These are phyloP conservation scores for Dorcoceras hygrometricum DNA, from an alignment of 257 asterid genomes.

Conservation along the genomic window DNA sequence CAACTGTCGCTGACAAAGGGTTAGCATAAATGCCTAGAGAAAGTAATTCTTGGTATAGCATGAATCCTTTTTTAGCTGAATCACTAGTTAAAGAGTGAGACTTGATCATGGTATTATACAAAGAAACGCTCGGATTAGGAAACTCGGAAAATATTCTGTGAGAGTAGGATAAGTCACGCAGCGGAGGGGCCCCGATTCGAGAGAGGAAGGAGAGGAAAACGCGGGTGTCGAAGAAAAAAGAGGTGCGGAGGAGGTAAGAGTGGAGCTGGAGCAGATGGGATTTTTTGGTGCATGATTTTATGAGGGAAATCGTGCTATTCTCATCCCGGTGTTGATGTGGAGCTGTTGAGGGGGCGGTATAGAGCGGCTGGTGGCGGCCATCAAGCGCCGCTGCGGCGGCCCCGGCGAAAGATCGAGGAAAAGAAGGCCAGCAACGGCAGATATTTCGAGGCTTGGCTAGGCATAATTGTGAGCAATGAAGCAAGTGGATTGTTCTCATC, in stretches of 20 bases:
- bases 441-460: too few species aligned
- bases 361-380: background rate
- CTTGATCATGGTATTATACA: constrained; percentile 59
- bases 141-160: constrained; percentile 37
- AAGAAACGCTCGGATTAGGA: constrained; percentile 45
- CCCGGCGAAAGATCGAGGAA: background rate
- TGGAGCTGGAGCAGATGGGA: constrained; percentile 65
- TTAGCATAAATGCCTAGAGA: constrained; percentile 49
- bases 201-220: constrained; percentile 60
- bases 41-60: constrained; percentile 45
- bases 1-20: constrained; percentile 51
- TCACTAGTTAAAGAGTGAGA: constrained; percentile 49
- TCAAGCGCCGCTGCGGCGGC: constrained; percentile 7
- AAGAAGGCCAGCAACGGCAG: background rate
- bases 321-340: constrained; percentile 23
- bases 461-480: background rate
- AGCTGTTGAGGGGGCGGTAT: background rate
- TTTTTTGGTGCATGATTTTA: constrained; percentile 50
- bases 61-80: constrained; percentile 47
- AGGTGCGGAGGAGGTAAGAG: constrained; percentile 52
- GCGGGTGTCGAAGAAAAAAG: constrained; percentile 39
- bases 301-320: constrained; percentile 42
- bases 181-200: constrained; percentile 51
- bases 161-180: constrained; percentile 53
- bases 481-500: background rate